These are phyloP conservation scores for Saksenaea oblongispora DNA, from an alignment of 371 early-diverging fungal genomes.

Conservation along the genomic window DNA sequence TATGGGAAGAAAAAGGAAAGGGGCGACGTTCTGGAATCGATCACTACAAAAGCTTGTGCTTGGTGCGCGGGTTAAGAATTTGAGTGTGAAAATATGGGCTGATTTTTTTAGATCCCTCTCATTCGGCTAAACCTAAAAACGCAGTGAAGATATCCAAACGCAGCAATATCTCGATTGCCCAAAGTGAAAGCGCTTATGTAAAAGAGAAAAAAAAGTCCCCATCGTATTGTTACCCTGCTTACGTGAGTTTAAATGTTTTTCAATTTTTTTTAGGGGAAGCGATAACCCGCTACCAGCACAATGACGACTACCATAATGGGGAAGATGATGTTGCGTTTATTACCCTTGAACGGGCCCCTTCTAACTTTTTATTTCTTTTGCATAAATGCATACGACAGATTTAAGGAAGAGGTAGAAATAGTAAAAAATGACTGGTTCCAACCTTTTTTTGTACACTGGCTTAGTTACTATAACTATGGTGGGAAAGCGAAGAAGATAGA, in stretches of 20 bases:
- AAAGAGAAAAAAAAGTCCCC: not conserved
- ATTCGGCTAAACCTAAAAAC: constrained; percentile 1
- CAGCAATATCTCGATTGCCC: not conserved
- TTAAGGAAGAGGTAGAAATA: no score
- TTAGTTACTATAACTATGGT: no score
- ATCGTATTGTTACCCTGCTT: not conserved
- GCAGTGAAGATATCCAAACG: not conserved
- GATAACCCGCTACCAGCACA: not conserved
- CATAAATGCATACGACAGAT: no score
- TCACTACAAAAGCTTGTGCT: not conserved
- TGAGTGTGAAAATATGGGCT: not conserved
- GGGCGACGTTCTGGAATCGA: not conserved
- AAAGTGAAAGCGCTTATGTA: not conserved
- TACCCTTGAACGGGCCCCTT: not conserved
- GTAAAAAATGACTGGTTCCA: no score
- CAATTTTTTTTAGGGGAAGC: not conserved
- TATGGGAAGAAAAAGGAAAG: not conserved
- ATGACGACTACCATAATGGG: not conserved
- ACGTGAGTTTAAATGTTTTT: not conserved
- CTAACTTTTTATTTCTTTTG: not conserved
- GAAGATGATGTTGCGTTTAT: not conserved
- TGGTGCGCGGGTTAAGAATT: not conserved
- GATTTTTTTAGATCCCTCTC: not conserved
- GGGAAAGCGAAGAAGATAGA: no score
- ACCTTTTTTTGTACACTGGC: no score